Evolutionary conservation across 768 basidiomycete species (phyloP), one percentile per base, ranked within the genome.

Genomic region (Pleurotus eryngii): DNA sequence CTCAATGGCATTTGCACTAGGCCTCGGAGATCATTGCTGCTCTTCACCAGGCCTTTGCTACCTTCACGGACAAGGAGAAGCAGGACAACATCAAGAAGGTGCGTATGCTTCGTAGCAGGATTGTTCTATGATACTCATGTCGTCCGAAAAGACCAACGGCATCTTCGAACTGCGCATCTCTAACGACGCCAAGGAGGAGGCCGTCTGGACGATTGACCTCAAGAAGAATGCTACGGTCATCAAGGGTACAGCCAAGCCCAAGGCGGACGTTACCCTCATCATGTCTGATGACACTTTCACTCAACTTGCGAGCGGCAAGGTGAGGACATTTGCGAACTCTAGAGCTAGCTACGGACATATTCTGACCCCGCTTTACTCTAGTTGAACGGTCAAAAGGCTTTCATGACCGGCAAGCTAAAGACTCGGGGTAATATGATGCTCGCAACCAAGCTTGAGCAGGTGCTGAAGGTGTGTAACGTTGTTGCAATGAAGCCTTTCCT

Each of bases 331-430:
- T 11, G 30, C 30, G 9, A 9, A 35, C 11, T 35, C 30, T 3
- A 11, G 30, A 35, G 30, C 30, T 35, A 35, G 30, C 30, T 35
- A 35, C 30, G 30, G 8, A 35, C 4, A 35, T 35, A 35, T 35
- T 9, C 9, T 35, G 11, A 35, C 9, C 30, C 30, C 30, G 4
- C 30, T 35, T 35, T 35, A 35, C 30, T 46, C 49, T 26, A 92
- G 88, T 76, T 89, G 46, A 92, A 90, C 64, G 94, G 92, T 17
- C 95, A 97, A 73, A 95, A 94, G 68, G 94, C 94, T 18, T 97
- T 95, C 77, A 92, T 98, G 90, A 91, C 90, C 5, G 95, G 95
- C 26, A 90, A 91, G 67, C 82, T 97, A 49, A 96, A 95, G 82
- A 89, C 90, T 14, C 89, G 82, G 69, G 93, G 92, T 56, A 95